Base-by-base conservation (phyloP, 163 green algal species). In the Chlorella variabilis region DNA sequence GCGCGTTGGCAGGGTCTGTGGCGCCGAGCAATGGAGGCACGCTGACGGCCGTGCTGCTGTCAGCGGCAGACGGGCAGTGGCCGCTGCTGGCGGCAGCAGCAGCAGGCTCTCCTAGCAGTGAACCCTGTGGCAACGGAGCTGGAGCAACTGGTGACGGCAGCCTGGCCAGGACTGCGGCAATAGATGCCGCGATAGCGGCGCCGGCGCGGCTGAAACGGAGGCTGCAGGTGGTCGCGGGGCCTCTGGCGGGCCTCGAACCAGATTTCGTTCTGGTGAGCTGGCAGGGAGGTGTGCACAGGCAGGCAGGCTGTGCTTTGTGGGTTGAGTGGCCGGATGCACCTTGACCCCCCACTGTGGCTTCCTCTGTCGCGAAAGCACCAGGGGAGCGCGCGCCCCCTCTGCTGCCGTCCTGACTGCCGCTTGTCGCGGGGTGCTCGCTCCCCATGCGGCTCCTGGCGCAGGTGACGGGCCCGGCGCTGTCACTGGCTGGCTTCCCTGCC, bases 181-280 rank as follows among this genome's bases (percentile, higher is more conserved):
- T 86, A 27, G 75, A 71, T 45, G 56, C 45, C 1, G 82, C 82
- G 0, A 49, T 84, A 0, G 18, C 38, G 34, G 82, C 82, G 9
- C 73, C 73, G 13, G 49, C 73, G 3, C 31, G 38, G 39, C 48
- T 87, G 45, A 73, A 74, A 4, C 23, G 20, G 39, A 48, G 62
- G 38, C 54, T 87, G 54, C 31, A 33, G 29, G 63, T 34, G 23
- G 82, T 21, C 25, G 74, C 75, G 2, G 82, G 82, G 49, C 66
- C 82, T 7, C 23, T 80, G 42, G 82, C 67, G n/a, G 65, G 27
- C 8, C 36, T 49, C 0, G 82, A 87, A 34, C 82, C 82, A 38
- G 82, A 87, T 20, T 84, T 87, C 38, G 75, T 87, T 23, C 48
- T 87, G 56, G 69, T 78, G 69, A 75, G 75, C 5, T 5, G 61